phyloP scores from a whole-genome alignment of 768 basidiomycete species.

The Dacryopinax spathularia region DNA sequence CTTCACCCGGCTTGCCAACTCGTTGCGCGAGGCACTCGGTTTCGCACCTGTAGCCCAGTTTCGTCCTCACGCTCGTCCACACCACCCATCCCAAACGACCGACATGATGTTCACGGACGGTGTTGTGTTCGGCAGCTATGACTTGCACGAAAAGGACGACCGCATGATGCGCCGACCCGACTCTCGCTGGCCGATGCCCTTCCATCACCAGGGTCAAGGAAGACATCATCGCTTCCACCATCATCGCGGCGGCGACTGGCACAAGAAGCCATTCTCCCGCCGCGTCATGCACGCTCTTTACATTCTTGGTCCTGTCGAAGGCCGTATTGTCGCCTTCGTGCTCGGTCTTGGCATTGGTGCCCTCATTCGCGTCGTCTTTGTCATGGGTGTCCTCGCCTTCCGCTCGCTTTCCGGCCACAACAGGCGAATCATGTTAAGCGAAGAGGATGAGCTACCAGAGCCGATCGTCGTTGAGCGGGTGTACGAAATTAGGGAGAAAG shows the following conservation, averaged over 20 bases:
- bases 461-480: constrained; percentile 33
- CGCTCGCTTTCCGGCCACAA: constrained; percentile 40
- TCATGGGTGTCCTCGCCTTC: constrained; percentile 45
- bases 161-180: background rate
- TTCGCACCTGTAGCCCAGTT: background rate
- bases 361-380: constrained; percentile 66
- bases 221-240: constrained; percentile 13
- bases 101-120: background rate
- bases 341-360: constrained; percentile 64
- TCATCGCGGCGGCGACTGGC: background rate
- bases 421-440: constrained; percentile 18
- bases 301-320: constrained; percentile 69
- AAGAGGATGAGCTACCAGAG: constrained; percentile 30
- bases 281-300: constrained; percentile 54
- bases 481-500: constrained; percentile 23
- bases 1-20: background rate
- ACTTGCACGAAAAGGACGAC: background rate
- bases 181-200: constrained; percentile 1
- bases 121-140: background rate
- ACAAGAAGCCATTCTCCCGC: constrained; percentile 33
- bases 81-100: too few relatives aligned
- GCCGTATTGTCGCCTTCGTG: constrained; percentile 67
- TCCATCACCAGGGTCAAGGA: constrained; percentile 19
- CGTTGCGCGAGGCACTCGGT: background rate
- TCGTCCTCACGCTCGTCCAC: background rate